Evolutionary conservation across 257 asterid genomes (phyloP), one percentile per base, ranked within the genome.

Genomic region (Petunia axillaris): DNA sequence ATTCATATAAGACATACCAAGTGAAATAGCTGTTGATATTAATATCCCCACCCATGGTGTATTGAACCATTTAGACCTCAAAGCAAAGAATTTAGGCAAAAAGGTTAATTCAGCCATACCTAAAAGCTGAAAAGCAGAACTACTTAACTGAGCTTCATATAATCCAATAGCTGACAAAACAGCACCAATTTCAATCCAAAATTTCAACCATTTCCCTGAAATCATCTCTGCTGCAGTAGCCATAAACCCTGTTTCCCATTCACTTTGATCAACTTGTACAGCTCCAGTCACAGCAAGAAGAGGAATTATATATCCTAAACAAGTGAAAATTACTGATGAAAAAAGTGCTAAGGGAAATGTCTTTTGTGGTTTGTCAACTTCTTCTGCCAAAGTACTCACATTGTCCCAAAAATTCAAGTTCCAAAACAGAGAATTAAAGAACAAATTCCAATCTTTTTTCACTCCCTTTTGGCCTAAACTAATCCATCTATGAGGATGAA

Each of bases 391-490:
- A 6, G 97, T 92, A 77, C 96, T 90, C 1, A 89, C 91, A 70
- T 87, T 93, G 57, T 92, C 98, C 95, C 98, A 93, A 65, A 89
- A 91, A 75, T 93, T 91, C 62, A 93, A 78, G 78, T 93, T 93
- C 97, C 94, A 90, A 52, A 93, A 93, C 71, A 93, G 78, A 2
- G 98, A 88, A 55, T 93, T 92, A 83, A 89, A 92, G 83, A 84
- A 93, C 55, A 89, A 58, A 1, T 76, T 91, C 97, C 97, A 93
- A 70, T 93, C 90, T 60, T 79, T 93, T 6, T 89, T 84, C 9
- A 88, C 87, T 2, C 90, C 93, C 1, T 53, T 64, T 41, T 89
- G 90, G 2, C 98, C 98, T 43, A 89, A 7, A 67, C 88, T 88
- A 1, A 82, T 40, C 96, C 94, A 93, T 53, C 98, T 66, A 6